phyloP scores from a whole-genome alignment of 768 basidiomycete species.

The Mycena maculata region DNA sequence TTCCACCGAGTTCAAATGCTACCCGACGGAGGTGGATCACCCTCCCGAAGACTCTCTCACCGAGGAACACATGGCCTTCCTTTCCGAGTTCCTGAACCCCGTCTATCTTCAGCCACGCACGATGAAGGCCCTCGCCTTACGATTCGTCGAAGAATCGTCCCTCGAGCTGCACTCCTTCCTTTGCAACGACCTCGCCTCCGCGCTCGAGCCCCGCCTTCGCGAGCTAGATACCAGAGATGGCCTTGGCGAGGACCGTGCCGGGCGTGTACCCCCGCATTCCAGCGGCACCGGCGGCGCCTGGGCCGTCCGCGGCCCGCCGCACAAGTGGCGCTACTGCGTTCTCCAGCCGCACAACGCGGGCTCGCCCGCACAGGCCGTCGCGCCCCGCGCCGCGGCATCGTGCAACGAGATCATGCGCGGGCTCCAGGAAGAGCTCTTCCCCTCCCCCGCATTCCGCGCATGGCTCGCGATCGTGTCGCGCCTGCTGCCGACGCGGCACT shows the following conservation, averaged over 20 bases:
- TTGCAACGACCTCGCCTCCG: slow-evolving; percentile 69
- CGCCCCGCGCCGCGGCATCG: slow-evolving; percentile 64
- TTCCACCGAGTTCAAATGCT: slow-evolving; percentile 68
- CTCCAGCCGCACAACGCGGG: slow-evolving; percentile 57
- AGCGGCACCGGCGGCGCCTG: slow-evolving; percentile 73
- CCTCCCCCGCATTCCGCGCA: slow-evolving; percentile 86
- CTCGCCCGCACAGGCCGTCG: slow-evolving; percentile 54
- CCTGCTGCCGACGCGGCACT: slow-evolving; percentile 77
- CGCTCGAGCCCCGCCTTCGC: slow-evolving; percentile 73
- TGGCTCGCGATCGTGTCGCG: slow-evolving; percentile 84
- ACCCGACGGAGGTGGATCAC: slow-evolving; percentile 59
- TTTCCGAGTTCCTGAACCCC: slow-evolving; percentile 87
- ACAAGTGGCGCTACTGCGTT: slow-evolving; percentile 92
- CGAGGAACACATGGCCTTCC: slow-evolving; percentile 72
- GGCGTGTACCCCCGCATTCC: slow-evolving; percentile 73
- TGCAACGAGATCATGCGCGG: slow-evolving; percentile 69
- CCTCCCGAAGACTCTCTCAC: slow-evolving; percentile 66
- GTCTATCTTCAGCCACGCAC: slow-evolving; percentile 88
- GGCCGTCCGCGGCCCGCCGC: slow-evolving; percentile 87
- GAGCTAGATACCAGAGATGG: slow-evolving; percentile 75
- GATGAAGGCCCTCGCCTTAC: slow-evolving; percentile 79
- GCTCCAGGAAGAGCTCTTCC: slow-evolving; percentile 83
- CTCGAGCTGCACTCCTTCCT: slow-evolving; percentile 93
- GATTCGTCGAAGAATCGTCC: slow-evolving; percentile 88
- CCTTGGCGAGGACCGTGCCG: slow-evolving; percentile 63